Percentiles rank a stretch among this genome's conserved stretches.
Conservation (phyloP, 2,329 filamentous ascomycete genomes). For the Microascus cirrosus region DNA sequence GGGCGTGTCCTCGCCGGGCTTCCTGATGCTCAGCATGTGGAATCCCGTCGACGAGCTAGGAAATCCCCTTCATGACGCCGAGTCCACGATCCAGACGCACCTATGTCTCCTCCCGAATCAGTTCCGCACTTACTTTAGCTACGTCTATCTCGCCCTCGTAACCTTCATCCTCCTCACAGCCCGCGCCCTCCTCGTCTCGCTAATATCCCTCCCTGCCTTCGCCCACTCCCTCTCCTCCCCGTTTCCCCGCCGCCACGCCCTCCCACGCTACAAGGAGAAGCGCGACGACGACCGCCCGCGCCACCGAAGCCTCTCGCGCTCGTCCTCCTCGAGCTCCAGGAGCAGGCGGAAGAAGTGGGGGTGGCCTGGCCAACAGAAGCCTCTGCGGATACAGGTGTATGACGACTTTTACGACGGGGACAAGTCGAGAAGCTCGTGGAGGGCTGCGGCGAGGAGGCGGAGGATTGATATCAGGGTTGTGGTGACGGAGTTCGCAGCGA, state of each 20-base stretch:
- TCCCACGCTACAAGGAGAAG: slow-evolving; percentile 44
- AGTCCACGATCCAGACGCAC: slow-evolving; percentile 69
- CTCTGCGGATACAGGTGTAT: slow-evolving; percentile 44
- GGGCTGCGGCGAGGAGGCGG: slow-evolving; percentile 15
- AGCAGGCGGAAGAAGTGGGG: slow-evolving; percentile 10
- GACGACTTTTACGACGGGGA: slow-evolving; percentile 30
- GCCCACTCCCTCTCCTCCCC: slow-evolving; percentile 29
- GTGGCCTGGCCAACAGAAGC: slow-evolving; percentile 21
- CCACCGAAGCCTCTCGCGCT: slow-evolving; percentile 5
- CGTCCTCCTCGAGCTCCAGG: slow-evolving; percentile 12
- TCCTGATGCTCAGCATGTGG: slow-evolving; percentile 81
- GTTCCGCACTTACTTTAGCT: slow-evolving; percentile 71
- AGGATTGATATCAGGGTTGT: slow-evolving; percentile 33
- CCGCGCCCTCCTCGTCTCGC: slow-evolving; percentile 45
- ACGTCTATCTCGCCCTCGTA: slow-evolving; percentile 51
- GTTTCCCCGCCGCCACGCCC: slow-evolving; percentile 10
- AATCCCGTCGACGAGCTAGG: slow-evolving; percentile 67
- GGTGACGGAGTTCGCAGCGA: slow-evolving; percentile 48
- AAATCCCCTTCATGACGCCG: slow-evolving; percentile 27
- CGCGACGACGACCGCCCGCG: slow-evolving; percentile 24
- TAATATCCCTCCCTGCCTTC: slow-evolving; percentile 41
- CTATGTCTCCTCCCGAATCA: slow-evolving; percentile 87
- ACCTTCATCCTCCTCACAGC: slow-evolving; percentile 37
- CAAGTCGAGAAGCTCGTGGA: slow-evolving; percentile 20
- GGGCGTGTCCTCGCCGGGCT: slow-evolving; percentile 81